phyloP scores from a whole-genome alignment of 2,329 filamentous ascomycete genomes.

The Penicillium sclerotigenum region DNA sequence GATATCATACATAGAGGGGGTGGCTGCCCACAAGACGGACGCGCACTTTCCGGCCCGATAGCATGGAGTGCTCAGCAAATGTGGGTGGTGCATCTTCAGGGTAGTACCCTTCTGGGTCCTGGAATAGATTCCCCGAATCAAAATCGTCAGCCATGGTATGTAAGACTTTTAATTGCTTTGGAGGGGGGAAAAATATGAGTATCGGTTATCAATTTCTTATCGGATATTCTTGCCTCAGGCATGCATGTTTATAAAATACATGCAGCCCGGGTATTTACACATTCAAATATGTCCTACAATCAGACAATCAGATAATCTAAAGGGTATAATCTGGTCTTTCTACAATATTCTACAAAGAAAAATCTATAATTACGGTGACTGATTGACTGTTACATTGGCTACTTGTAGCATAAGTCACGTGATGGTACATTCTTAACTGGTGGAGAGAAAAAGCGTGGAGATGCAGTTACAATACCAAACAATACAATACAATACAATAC shows the following conservation, averaged over 20 bases:
- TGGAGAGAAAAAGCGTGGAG: constrained; percentile 22
- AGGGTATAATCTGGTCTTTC: too few relatives aligned
- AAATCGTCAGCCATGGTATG: constrained; percentile 31
- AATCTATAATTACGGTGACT: background rate
- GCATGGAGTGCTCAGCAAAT: constrained; percentile 66
- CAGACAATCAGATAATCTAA: too few relatives aligned
- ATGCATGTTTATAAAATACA: background rate
- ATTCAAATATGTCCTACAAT: background rate
- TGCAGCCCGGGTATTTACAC: background rate
- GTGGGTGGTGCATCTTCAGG: constrained; percentile 73
- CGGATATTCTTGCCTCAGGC: constrained; percentile 4
- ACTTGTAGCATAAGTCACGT: background rate
- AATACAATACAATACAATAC: background rate
- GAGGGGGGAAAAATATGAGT: constrained; percentile 10
- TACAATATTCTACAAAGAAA: too few relatives aligned
- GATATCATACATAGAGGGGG: constrained; percentile 68
- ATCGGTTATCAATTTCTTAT: constrained; percentile 16
- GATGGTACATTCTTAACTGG: background rate
- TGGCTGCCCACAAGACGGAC: constrained; percentile 82
- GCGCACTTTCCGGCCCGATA: constrained; percentile 61
- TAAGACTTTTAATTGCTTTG: background rate
- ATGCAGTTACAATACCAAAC: constrained; percentile 18
- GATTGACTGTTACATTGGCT: background rate
- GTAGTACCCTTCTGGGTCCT: constrained; percentile 78
- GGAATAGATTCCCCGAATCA: constrained; percentile 60